Percentiles rank a stretch among this genome's conserved stretches.
Evolutionary conservation across 768 basidiomycete genomes (phyloP).

Genomic region (Harrya chromipes): DNA sequence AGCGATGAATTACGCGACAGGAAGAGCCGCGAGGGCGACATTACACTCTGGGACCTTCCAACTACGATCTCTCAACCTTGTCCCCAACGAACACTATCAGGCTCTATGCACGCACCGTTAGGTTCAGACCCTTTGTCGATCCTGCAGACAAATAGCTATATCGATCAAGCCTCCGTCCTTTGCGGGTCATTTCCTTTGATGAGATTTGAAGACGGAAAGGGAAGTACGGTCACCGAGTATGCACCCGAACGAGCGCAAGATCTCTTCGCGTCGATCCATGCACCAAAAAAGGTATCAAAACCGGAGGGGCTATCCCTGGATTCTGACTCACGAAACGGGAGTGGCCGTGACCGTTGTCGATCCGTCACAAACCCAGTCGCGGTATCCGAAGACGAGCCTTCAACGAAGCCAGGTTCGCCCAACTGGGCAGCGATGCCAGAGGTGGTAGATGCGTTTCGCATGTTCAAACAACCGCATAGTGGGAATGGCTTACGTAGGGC

Average conservation of each 20-base stretch:
- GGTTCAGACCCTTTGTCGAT: neutral
- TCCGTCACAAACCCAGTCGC: neutral
- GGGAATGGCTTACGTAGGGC: constrained; percentile 4
- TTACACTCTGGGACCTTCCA: neutral
- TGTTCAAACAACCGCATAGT: constrained; percentile 8
- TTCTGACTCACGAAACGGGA: neutral
- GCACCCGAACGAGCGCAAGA: neutral
- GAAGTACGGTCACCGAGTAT: neutral
- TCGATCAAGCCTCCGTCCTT: neutral
- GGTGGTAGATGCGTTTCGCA: constrained; percentile 14
- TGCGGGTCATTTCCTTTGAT: neutral
- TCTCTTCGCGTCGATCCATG: constrained; percentile 12
- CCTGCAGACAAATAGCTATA: neutral
- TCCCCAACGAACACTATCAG: constrained; percentile 4
- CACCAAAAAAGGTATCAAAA: neutral
- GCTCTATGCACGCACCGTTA: constrained; percentile 17
- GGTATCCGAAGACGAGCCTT: neutral
- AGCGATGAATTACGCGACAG: neutral
- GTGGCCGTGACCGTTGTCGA: neutral
- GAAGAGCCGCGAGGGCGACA: neutral
- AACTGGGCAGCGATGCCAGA: constrained; percentile 21
- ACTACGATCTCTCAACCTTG: neutral
- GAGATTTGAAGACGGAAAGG: neutral
- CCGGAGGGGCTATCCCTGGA: neutral
- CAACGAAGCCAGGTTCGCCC: neutral